Conservation (phyloP, 345 rosid genomes). For the Balakata baccata region DNA sequence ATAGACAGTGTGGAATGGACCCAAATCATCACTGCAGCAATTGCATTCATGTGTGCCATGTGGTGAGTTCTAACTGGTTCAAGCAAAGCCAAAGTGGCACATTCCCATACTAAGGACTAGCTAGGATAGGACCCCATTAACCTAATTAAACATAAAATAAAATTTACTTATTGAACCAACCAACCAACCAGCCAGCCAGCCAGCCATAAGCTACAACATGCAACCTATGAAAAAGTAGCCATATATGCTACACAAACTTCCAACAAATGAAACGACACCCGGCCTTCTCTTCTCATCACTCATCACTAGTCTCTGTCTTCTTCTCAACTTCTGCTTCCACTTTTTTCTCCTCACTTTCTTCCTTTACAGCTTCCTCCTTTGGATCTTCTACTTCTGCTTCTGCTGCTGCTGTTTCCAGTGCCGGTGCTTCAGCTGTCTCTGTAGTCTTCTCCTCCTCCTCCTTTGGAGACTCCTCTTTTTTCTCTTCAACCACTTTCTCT, state of each 20-base stretch:
- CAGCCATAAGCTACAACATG: not conserved
- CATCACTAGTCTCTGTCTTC: not conserved
- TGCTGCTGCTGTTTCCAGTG: slow-evolving; percentile 2
- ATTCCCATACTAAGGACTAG: not conserved
- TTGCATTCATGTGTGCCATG: not conserved
- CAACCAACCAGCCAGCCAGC: not conserved
- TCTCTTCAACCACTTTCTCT: slow-evolving; percentile 18
- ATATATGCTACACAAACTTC: not conserved
- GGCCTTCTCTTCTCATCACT: not conserved
- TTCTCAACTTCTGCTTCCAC: slow-evolving; percentile 25
- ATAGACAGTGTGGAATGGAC: not conserved
- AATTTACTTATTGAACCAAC: not conserved
- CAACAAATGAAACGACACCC: not conserved
- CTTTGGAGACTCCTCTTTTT: slow-evolving; percentile 4
- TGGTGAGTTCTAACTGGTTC: not conserved
- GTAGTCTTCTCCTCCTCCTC: not conserved
- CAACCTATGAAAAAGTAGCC: not conserved
- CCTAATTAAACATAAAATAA: not conserved
- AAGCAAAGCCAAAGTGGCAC: not conserved
- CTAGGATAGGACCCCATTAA: not conserved
- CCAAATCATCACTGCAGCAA: not conserved
- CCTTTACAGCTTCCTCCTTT: slow-evolving; percentile 24
- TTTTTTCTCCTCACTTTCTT: slow-evolving; percentile 8
- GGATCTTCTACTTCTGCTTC: slow-evolving; percentile 28
- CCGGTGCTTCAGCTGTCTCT: slow-evolving; percentile 18